phyloP scores from a whole-genome alignment of 108 stramenopile genomes.

The Pseudonitzschia delicatissima region DNA sequence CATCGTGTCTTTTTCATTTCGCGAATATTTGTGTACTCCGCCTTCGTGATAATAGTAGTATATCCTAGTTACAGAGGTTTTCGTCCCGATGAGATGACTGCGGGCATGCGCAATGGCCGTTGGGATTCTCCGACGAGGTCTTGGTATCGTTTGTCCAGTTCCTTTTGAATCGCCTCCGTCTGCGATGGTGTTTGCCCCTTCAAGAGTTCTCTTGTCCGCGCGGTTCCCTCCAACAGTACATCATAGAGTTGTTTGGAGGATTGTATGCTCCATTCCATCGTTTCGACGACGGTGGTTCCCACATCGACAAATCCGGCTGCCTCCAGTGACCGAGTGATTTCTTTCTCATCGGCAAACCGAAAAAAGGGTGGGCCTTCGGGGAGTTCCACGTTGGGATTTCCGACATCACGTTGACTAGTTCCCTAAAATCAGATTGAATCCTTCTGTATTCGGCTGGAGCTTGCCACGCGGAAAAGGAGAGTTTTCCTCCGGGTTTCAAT shows the following conservation, averaged over 20 bases:
- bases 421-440: neutral
- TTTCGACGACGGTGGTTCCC: neutral
- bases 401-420: neutral
- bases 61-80: neutral
- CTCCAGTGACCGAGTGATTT: neutral
- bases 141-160: neutral
- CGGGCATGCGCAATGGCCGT: neutral
- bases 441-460: neutral
- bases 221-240: neutral
- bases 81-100: constrained; percentile 4
- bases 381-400: neutral
- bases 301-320: constrained; percentile 1
- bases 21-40: too few relatives aligned
- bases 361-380: constrained; percentile 11
- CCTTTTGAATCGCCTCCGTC: neutral
- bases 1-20: too few relatives aligned
- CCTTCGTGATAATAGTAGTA: too few relatives aligned
- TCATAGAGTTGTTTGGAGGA: neutral
- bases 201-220: constrained; percentile 1
- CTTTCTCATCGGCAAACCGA: neutral
- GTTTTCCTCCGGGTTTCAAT: constrained; percentile 13
- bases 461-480: constrained; percentile 9
- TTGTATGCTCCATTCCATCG: neutral
- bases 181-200: neutral
- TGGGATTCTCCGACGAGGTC: neutral